Evolutionary conservation across 2,329 filamentous ascomycete genomes (phyloP).

Genomic region (Bipolaris gigantea): DNA sequence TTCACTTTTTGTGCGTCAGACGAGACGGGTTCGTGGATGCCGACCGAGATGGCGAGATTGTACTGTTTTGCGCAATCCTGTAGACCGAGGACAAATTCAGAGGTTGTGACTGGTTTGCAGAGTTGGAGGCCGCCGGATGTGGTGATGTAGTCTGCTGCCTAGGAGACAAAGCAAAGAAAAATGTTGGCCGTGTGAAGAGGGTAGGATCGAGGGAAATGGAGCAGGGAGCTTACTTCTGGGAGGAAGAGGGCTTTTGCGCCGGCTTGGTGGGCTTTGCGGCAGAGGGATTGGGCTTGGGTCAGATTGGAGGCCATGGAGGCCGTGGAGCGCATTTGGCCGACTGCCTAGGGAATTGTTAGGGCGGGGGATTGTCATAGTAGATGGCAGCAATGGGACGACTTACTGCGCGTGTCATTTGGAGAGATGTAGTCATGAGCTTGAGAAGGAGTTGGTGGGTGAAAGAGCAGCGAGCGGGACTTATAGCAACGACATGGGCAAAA

Average conservation of each 20-base stretch:
- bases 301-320: slow-evolving; percentile 78
- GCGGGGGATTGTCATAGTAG: background rate
- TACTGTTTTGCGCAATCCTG: slow-evolving; percentile 66
- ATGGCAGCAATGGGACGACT: background rate
- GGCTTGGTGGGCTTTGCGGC: slow-evolving; percentile 71
- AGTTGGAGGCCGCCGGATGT: slow-evolving; percentile 69
- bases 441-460: no score
- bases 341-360: slow-evolving; percentile 60
- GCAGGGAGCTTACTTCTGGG: slow-evolving; percentile 54
- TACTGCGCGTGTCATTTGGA: slow-evolving; percentile 43
- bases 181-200: background rate
- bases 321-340: slow-evolving; percentile 89
- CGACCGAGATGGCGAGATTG: slow-evolving; percentile 76
- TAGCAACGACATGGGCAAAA: background rate
- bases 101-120: slow-evolving; percentile 65
- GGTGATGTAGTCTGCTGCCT: slow-evolving; percentile 90
- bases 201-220: no score
- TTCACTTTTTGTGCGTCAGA: slow-evolving; percentile 56
- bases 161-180: slow-evolving; percentile 80
- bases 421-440: slow-evolving; percentile 9
- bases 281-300: slow-evolving; percentile 70
- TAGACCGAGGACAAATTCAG: slow-evolving; percentile 76
- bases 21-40: slow-evolving; percentile 65
- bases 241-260: slow-evolving; percentile 88
- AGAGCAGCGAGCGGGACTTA: background rate